Evolutionary conservation across 805 yeast species (phyloP).

Genomic region (Metschnikowia shivogae): DNA sequence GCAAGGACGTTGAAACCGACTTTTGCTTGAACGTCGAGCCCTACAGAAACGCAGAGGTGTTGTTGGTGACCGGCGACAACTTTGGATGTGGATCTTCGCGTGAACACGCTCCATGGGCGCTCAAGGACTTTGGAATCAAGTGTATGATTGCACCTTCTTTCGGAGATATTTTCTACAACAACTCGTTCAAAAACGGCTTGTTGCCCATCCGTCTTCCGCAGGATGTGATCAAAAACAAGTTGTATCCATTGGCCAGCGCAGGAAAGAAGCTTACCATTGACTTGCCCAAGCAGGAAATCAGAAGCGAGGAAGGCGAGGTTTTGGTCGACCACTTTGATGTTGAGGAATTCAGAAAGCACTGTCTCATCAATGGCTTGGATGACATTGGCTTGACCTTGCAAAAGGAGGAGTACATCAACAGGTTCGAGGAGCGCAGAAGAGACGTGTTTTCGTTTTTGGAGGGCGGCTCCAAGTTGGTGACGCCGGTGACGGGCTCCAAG

Average conservation of each 20-base stretch:
- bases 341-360: conserved; percentile 90
- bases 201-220: conserved; percentile 89
- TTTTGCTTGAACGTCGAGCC: conserved; percentile 85
- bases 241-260: conserved; percentile 74
- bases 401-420: conserved; percentile 70
- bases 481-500: conserved; percentile 66
- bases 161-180: conserved; percentile 97
- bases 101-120: conserved; percentile 99
- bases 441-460: conserved; percentile 86
- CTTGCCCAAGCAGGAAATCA: conserved; percentile 80
- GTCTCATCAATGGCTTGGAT: conserved; percentile 90
- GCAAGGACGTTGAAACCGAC: conserved; percentile 79
- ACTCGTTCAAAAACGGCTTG: conserved; percentile 93
- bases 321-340: conserved; percentile 80
- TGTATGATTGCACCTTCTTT: conserved; percentile 96
- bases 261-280: conserved; percentile 76
- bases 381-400: conserved; percentile 94
- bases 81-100: conserved; percentile 99
- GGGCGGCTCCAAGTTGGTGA: conserved; percentile 70
- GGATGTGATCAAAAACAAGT: conserved; percentile 62
- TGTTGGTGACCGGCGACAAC: conserved; percentile 92
- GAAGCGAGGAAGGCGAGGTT: conserved; percentile 57
- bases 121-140: conserved; percentile 94
- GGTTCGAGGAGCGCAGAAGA: conserved; percentile 75
- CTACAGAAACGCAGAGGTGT: conserved; percentile 71